Base-by-base conservation (phyloP, 2,329 filamentous ascomycete species). In the Penicillium freii region DNA sequence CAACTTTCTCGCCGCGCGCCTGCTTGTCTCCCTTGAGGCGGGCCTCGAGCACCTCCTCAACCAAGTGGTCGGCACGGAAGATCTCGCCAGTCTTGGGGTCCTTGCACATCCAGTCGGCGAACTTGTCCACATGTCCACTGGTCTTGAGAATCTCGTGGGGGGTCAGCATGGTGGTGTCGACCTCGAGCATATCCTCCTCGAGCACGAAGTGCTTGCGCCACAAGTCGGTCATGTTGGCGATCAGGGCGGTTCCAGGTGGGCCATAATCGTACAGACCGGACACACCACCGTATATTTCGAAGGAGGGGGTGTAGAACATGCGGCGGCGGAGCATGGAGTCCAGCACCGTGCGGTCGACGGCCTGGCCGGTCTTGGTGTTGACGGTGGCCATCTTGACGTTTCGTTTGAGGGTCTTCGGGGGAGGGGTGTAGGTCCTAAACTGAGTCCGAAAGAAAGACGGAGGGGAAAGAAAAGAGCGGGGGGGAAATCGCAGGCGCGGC, bases 21-120 rank as follows among this genome's bases (percentile, higher is more conserved):
- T 95, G 88, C 81, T 94, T 94, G 80, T 97, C 87, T 52, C 91
- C 92, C 77, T 92, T 93, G 60, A 99, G 78, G 39, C 94, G 84
- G 47, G 85, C 81, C 80, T 97, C 92, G 51, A 99, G 85, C 38
- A 97, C 87, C 69, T 96, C 91, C 82, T 97, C 92, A 65, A 99
- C 92, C 69, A 97, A 85, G 80, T 99, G 94, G 73, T 99, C 94
- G 57, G 94, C 92, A 67, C 94, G 87, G 74, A 99, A 87, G 71
- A 97, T 96, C 76, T 99, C 94, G 73, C 94, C 94, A 69, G 89
- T 96, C 83, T 96, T 95, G 62, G 93, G 91, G 76, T 99, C 94
- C 78, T 96, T 96, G 87, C 91, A 96, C 92, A 97, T 97, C 91
- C 90, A 97, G 76, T 97, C 93, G 77, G 91, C 90, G 72, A 97